These are phyloP conservation scores for Solanum corneliomulleri DNA, from an alignment of 257 asterid genomes.

Conservation along the genomic window DNA sequence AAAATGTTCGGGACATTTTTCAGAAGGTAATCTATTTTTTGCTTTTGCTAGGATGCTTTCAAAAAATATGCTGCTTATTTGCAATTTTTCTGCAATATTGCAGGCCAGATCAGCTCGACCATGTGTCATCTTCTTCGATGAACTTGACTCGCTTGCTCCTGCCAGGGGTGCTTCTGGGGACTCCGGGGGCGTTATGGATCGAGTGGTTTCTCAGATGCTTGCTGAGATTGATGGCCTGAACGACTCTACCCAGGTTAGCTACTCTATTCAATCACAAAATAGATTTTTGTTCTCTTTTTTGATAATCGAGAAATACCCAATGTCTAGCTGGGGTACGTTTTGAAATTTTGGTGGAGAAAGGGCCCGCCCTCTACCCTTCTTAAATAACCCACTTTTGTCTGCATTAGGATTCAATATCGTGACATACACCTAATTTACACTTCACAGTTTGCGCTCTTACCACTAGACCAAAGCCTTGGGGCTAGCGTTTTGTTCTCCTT, in stretches of 20 bases:
- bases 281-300: background rate
- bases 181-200: constrained; percentile 98
- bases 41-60: background rate
- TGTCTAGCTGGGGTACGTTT: background rate
- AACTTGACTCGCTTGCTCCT: constrained; percentile 97
- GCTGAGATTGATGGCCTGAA: constrained; percentile 94
- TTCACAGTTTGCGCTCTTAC: background rate
- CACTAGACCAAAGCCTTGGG: background rate
- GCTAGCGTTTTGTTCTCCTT: background rate
- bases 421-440: background rate
- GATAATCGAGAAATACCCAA: background rate
- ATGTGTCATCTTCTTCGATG: constrained; percentile 94
- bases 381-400: background rate
- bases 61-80: background rate
- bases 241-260: constrained; percentile 76
- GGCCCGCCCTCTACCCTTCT: background rate
- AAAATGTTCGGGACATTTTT: constrained; percentile 85
- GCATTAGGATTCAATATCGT: background rate
- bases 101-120: constrained; percentile 99
- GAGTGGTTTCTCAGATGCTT: constrained; percentile 99
- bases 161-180: constrained; percentile 99
- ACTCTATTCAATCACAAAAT: background rate
- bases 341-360: background rate
- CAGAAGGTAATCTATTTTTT: constrained; percentile 51
- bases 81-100: background rate